phyloP scores from a whole-genome alignment of 495 filamentous ascomycete species.

The Beverwykella pulmonaria region DNA sequence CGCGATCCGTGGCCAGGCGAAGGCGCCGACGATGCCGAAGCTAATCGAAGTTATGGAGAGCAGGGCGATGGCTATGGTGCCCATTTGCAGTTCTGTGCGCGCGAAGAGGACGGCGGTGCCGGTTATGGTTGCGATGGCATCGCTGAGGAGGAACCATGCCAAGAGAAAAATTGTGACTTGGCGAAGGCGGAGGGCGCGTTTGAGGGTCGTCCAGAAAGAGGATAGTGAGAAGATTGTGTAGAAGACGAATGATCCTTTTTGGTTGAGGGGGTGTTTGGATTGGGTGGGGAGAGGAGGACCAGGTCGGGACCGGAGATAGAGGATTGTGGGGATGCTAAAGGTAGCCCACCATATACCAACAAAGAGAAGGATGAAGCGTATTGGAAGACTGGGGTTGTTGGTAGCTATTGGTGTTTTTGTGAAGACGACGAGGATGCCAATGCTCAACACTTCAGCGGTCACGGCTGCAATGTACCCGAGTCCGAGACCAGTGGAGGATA shows the following conservation, averaged over 20 bases:
- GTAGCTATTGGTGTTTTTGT: constrained; percentile 34
- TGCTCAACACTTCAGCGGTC: constrained; percentile 74
- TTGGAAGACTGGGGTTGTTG: constrained; percentile 17
- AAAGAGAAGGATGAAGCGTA: constrained; percentile 76
- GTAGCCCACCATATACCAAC: constrained; percentile 94
- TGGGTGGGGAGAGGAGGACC: constrained; percentile 69
- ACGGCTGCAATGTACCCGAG: constrained; percentile 87
- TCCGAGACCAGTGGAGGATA: constrained; percentile 87
- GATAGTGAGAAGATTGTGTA: constrained; percentile 81
- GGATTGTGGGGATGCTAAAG: constrained; percentile 84
- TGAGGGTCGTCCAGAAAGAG: constrained; percentile 76
- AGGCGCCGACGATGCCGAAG: constrained; percentile 43
- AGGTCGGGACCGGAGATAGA: constrained; percentile 89
- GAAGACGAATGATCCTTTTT: constrained; percentile 43
- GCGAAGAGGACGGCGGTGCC: constrained; percentile 94
- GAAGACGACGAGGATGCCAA: constrained; percentile 55
- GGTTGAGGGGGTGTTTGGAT: not conserved
- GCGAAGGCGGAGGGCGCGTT: constrained; percentile 73
- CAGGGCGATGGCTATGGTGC: constrained; percentile 36
- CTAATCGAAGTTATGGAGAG: constrained; percentile 40
- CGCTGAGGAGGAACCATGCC: constrained; percentile 90
- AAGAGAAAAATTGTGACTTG: constrained; percentile 82
- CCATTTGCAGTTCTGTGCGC: constrained; percentile 85
- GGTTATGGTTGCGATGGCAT: constrained; percentile 88
- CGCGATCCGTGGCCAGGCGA: constrained; percentile 38